A percentile compares a stretch with the other conserved stretches of the same genome.
These are phyloP conservation scores for Agaricales sp. DNA, from an alignment of 1,284 basidiomycete genomes.

Conservation along the genomic window DNA sequence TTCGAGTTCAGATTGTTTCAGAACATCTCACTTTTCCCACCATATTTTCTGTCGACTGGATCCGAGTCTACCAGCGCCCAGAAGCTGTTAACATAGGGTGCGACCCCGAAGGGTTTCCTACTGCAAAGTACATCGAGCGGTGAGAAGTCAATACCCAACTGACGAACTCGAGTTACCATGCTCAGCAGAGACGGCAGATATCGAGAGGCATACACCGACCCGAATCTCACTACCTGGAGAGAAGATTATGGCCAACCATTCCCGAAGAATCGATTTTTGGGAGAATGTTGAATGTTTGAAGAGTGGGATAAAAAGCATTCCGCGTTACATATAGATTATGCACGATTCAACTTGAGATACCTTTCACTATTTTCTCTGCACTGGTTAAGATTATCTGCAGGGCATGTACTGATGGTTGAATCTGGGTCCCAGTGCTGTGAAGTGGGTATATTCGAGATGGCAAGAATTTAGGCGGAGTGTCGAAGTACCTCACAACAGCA, in stretches of 20 bases:
- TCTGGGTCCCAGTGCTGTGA: too few relatives aligned
- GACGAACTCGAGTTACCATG: background rate
- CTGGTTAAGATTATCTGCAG: too few relatives aligned
- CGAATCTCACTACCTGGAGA: constrained; percentile 49
- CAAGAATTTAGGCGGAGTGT: too few relatives aligned
- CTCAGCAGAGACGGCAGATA: constrained; percentile 23
- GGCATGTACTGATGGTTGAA: too few relatives aligned
- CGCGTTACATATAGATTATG: too few relatives aligned
- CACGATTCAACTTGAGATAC: too few relatives aligned
- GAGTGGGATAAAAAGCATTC: too few relatives aligned
- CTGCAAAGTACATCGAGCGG: constrained; percentile 64
- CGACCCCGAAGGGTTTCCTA: constrained; percentile 73
- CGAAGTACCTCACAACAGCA: too few relatives aligned
- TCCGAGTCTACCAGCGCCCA: constrained; percentile 73
- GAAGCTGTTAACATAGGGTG: constrained; percentile 70
- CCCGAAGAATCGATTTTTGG: constrained; percentile 48
- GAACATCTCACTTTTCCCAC: constrained; percentile 12
- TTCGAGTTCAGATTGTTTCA: background rate
- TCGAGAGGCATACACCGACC: constrained; percentile 39
- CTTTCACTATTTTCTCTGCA: too few relatives aligned
- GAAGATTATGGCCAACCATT: constrained; percentile 49
- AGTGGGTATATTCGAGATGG: too few relatives aligned
- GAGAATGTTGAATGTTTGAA: constrained; percentile 41
- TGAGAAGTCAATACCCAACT: constrained; percentile 25
- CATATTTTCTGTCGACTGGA: constrained; percentile 71